phyloP scores from a whole-genome alignment of 2,329 filamentous ascomycete species.

The Calonectria pauciramosa region DNA sequence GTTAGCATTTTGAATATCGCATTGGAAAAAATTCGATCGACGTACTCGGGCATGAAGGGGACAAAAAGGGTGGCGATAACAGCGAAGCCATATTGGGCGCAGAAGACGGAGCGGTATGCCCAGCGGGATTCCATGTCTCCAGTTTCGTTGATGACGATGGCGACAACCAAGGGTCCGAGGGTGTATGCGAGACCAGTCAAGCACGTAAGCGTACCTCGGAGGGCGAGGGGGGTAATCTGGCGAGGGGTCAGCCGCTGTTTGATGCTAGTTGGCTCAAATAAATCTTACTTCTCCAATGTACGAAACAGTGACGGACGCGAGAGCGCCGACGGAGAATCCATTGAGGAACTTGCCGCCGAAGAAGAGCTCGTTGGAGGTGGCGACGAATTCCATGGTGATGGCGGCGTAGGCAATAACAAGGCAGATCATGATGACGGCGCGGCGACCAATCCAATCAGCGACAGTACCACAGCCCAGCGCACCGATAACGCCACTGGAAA shows the following conservation, averaged over 20 bases:
- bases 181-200: conserved; percentile 48
- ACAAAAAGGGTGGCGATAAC: conserved; percentile 46
- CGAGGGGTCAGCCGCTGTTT: not conserved
- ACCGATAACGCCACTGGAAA: conserved; percentile 42
- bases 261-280: not conserved
- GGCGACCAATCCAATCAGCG: conserved; percentile 54
- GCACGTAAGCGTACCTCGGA: conserved; percentile 48
- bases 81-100: conserved; percentile 51
- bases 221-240: conserved; percentile 45
- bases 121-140: conserved; percentile 45
- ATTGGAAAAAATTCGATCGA: not conserved
- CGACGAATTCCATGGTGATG: conserved; percentile 57
- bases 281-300: conserved; percentile 49
- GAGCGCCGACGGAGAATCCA: conserved; percentile 52
- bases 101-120: conserved; percentile 52
- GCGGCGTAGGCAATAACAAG: conserved; percentile 53
- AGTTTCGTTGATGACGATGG: conserved; percentile 50
- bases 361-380: conserved; percentile 56
- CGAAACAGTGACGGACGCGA: conserved; percentile 44
- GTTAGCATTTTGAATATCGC: not conserved
- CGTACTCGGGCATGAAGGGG: conserved; percentile 57
- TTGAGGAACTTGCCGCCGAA: conserved; percentile 59
- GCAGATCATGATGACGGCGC: conserved; percentile 50
- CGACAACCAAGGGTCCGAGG: conserved; percentile 48
- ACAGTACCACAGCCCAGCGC: conserved; percentile 50